Base-by-base conservation (phyloP, 257 asterid species). In the Asclepias syriaca region DNA sequence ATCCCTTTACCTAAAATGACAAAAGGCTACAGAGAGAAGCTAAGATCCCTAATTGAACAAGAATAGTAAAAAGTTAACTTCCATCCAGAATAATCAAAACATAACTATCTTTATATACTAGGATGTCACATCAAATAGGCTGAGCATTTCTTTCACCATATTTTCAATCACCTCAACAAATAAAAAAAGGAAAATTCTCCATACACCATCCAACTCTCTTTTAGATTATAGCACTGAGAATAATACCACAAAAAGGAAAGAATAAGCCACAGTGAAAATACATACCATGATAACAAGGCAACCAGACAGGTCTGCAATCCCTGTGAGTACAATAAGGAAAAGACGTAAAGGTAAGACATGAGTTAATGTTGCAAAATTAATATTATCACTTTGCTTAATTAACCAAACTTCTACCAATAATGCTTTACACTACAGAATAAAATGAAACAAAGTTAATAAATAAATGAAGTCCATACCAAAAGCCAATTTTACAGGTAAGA, bases 241-340 rank as follows among this genome's bases (percentile, higher is more conserved):
- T 39, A 12, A 53, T 57, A 29, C 69, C 19, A 57, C 32, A 54
- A 45, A 66, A 56, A 61, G 55, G 56, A 56, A 61, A 50, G 53
- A 65, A 34, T 55, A 69, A 72, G 37, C 67, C 27, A 43, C 2
- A 57, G 21, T 77, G 27, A 65, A 32, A 64, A 61, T 53, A 81
- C 88, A 61, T 91, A 94, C 98, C 98, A 91, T 71, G 97, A 89
- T 72, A 94, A 80, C 39, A 94, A 82, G 66, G 97, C 91, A 72
- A 94, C 96, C 73, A 94, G 84, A 85, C 98, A 94, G 70, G 96
- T 91, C 80, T 85, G 98, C 80, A 94, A 66, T 74, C 98, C 98
- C 98, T 94, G 91, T 45, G 81, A 57, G 67, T 16, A 75, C 69
- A 79, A 76, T 40, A 78, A 66, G 59, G 61, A 66, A 74, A 69